Evolutionary conservation across 2,329 filamentous ascomycete species (phyloP).

Genomic region (Aspergillus pseudotamarii): DNA sequence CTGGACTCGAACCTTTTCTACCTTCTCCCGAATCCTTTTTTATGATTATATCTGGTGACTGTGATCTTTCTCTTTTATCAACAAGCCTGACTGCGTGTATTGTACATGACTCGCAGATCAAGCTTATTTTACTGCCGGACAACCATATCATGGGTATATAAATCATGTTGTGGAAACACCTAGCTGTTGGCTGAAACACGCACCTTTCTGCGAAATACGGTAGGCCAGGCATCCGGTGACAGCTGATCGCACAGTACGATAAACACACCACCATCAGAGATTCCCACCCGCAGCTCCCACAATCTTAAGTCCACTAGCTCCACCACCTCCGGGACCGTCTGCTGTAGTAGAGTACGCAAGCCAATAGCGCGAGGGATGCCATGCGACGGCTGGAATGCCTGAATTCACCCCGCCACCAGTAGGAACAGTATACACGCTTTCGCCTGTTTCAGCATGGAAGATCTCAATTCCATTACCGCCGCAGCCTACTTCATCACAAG

Average conservation of each 20-base stretch:
- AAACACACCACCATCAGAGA: slow-evolving; percentile 15
- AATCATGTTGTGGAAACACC: background rate
- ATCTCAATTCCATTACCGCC: slow-evolving; percentile 50
- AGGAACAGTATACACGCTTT: slow-evolving; percentile 50
- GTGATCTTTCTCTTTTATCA: background rate
- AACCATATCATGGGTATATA: background rate
- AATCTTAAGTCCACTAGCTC: slow-evolving; percentile 50
- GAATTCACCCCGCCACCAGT: slow-evolving; percentile 38
- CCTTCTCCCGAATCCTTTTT: background rate
- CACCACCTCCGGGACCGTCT: slow-evolving; percentile 42
- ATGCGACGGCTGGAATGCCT: slow-evolving; percentile 50
- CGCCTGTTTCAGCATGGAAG: slow-evolving; percentile 54
- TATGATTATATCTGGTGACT: background rate
- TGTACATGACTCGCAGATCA: background rate
- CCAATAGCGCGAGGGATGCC: slow-evolving; percentile 55
- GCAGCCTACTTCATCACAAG: slow-evolving; percentile 50
- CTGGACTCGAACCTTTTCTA: background rate
- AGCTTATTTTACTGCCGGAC: background rate
- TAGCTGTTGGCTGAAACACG: background rate
- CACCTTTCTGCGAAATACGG: background rate
- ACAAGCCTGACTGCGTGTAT: background rate
- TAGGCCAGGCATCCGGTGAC: background rate
- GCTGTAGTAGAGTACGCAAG: slow-evolving; percentile 51
- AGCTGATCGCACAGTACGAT: background rate
- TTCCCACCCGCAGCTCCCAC: slow-evolving; percentile 49